These are phyloP conservation scores for Iberis amara DNA, from an alignment of 441 rosid genomes.

Conservation along the genomic window DNA sequence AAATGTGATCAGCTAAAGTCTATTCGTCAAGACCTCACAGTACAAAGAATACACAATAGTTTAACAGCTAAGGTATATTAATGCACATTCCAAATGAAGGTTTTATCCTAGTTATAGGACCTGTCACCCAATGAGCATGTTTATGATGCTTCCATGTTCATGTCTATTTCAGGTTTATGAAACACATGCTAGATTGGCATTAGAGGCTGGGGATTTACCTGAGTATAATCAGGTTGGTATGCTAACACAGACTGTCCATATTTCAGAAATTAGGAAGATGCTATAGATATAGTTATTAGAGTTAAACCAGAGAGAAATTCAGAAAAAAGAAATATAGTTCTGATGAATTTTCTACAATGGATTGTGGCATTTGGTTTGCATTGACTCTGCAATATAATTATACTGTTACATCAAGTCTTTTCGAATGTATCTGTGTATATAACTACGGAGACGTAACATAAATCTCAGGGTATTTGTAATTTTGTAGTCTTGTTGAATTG, in stretches of 20 bases:
- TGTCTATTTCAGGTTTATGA: constrained; percentile 78
- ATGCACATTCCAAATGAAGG: too few relatives aligned
- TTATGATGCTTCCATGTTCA: constrained; percentile 18
- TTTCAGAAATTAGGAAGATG: too few relatives aligned
- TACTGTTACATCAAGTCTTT: neutral
- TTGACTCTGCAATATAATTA: too few relatives aligned
- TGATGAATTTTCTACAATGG: too few relatives aligned
- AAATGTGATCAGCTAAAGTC: constrained; percentile 99
- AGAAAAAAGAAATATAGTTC: too few relatives aligned
- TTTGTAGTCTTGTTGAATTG: constrained; percentile 16
- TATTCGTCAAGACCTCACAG: constrained; percentile 97
- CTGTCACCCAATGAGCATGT: constrained; percentile 7
- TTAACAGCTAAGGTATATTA: constrained; percentile 74
- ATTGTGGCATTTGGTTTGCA: too few relatives aligned
- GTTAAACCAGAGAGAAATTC: too few relatives aligned
- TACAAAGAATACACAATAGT: constrained; percentile 80
- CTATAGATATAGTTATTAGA: too few relatives aligned
- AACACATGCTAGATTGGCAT: constrained; percentile 90
- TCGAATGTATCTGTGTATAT: too few relatives aligned
- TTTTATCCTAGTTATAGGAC: constrained; percentile 12
- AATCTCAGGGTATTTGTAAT: neutral
- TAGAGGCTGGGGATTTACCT: constrained; percentile 87
- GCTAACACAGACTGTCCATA: constrained; percentile 12
- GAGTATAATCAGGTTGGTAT: constrained; percentile 90
- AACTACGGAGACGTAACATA: too few relatives aligned